These are phyloP conservation scores for Dothideomycetes sp. DNA, from an alignment of 2,329 filamentous ascomycete species.

Conservation along the genomic window DNA sequence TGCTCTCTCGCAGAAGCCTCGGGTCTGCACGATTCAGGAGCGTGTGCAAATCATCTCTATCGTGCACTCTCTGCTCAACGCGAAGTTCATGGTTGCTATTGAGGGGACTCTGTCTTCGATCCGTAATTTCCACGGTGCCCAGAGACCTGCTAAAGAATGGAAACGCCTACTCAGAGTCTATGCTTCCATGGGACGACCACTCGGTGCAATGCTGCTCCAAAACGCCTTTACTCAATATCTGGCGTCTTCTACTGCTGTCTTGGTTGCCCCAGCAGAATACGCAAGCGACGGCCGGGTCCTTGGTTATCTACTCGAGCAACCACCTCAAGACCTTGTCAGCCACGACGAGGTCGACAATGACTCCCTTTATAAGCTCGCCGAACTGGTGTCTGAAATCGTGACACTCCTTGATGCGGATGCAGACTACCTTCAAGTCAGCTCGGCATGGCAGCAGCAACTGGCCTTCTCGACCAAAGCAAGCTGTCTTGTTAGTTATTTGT, in stretches of 20 bases:
- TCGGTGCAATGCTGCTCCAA: slow-evolving; percentile 86
- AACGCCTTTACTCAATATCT: slow-evolving; percentile 80
- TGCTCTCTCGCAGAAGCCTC: slow-evolving; percentile 65
- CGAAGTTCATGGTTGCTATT: slow-evolving; percentile 73
- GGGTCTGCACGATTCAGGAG: slow-evolving; percentile 72
- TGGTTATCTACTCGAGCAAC: slow-evolving; percentile 41
- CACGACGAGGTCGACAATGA: not conserved
- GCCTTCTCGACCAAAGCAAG: slow-evolving; percentile 79
- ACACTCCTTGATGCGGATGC: slow-evolving; percentile 77
- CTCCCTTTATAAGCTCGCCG: slow-evolving; percentile 49
- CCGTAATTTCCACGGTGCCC: slow-evolving; percentile 62
- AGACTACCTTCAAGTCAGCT: slow-evolving; percentile 81
- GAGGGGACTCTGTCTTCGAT: slow-evolving; percentile 88
- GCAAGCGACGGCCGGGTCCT: slow-evolving; percentile 58
- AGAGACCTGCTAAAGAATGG: slow-evolving; percentile 74
- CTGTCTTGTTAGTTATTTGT: slow-evolving; percentile 73
- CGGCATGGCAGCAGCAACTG: slow-evolving; percentile 75
- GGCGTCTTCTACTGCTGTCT: slow-evolving; percentile 65
- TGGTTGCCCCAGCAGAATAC: slow-evolving; percentile 54
- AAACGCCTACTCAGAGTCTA: slow-evolving; percentile 79
- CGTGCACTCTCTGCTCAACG: slow-evolving; percentile 66
- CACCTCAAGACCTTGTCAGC: not conserved
- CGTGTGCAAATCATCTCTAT: slow-evolving; percentile 64
- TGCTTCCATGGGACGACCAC: slow-evolving; percentile 63
- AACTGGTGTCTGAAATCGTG: slow-evolving; percentile 73